Evolutionary conservation across 371 early-diverging fungal species (phyloP).

Genomic region (Zychaea mexicana): DNA sequence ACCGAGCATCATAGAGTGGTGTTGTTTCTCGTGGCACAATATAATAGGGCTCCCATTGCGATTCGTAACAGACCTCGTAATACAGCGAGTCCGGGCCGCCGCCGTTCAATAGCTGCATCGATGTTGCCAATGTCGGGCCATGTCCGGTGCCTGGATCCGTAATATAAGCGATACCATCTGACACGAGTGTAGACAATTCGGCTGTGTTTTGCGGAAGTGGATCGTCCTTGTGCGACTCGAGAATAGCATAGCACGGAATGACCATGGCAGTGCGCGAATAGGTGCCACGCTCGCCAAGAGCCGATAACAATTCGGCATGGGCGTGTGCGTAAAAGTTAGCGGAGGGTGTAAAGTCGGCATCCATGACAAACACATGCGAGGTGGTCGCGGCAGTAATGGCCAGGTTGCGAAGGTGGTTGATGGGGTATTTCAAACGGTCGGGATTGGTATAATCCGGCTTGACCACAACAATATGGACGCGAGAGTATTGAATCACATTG

Average conservation of each 20-base stretch:
- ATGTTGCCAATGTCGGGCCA: constrained; percentile 54
- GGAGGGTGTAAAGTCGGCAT: constrained; percentile 67
- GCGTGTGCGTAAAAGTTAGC: constrained; percentile 40
- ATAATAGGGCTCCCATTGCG: constrained; percentile 76
- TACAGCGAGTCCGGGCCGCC: constrained; percentile 33
- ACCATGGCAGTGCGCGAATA: constrained; percentile 42
- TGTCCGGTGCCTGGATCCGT: constrained; percentile 67
- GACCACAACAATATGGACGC: constrained; percentile 41
- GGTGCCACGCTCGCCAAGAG: neutral
- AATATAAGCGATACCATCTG: constrained; percentile 53
- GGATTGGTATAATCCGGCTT: constrained; percentile 51
- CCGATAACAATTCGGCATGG: constrained; percentile 15
- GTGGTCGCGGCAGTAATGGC: constrained; percentile 52
- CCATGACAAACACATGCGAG: constrained; percentile 59
- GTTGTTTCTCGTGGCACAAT: constrained; percentile 44
- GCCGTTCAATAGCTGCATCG: no score
- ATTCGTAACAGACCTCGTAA: constrained; percentile 70
- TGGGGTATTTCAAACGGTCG: constrained; percentile 56
- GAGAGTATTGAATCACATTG: constrained; percentile 27
- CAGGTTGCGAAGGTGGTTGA: constrained; percentile 66
- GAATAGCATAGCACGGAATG: constrained; percentile 61
- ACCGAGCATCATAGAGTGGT: constrained; percentile 63
- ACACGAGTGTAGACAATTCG: constrained; percentile 45
- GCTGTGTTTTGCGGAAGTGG: constrained; percentile 41
- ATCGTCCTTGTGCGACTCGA: constrained; percentile 31